Evolutionary conservation across 1,284 basidiomycete genomes (phyloP).

Genomic region (Phellinidium pouzarii): DNA sequence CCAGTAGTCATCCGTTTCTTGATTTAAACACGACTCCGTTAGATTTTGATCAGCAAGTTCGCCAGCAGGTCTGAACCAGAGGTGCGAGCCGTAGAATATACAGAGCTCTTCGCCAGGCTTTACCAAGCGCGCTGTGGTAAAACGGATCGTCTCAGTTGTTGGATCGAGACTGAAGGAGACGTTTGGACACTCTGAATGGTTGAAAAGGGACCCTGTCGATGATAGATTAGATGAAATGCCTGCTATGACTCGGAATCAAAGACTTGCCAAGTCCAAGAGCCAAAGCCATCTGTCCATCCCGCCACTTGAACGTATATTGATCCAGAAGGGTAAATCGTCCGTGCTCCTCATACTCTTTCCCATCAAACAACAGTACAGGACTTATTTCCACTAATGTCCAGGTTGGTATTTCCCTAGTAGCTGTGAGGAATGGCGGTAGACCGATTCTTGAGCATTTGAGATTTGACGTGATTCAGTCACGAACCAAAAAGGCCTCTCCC

Average conservation of each 20-base stretch:
- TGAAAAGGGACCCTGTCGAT: constrained; percentile 68
- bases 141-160: constrained; percentile 56
- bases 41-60: constrained; percentile 9
- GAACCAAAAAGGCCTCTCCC: constrained; percentile 62
- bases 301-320: constrained; percentile 84
- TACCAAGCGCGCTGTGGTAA: constrained; percentile 51
- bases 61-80: constrained; percentile 52
- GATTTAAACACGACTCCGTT: constrained; percentile 13
- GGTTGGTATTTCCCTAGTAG: constrained; percentile 50
- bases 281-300: constrained; percentile 76
- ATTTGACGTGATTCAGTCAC: constrained; percentile 14
- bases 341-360: constrained; percentile 65
- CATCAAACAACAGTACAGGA: constrained; percentile 76
- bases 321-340: constrained; percentile 72
- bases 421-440: constrained; percentile 29
- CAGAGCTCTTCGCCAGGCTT: constrained; percentile 65
- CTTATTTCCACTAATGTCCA: constrained; percentile 75
- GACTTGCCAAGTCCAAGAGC: constrained; percentile 76
- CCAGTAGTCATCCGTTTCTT: constrained; percentile 35
- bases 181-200: constrained; percentile 68
- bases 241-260: constrained; percentile 1
- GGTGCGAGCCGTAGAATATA: constrained; percentile 68
- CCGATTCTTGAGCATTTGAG: constrained; percentile 1
- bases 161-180: constrained; percentile 58
- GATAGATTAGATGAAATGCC: constrained; percentile 5